A percentile compares a stretch with the other conserved stretches of the same genome.
Conservation (phyloP, 2,329 filamentous ascomycete genomes). For the Didymella lethalis region DNA sequence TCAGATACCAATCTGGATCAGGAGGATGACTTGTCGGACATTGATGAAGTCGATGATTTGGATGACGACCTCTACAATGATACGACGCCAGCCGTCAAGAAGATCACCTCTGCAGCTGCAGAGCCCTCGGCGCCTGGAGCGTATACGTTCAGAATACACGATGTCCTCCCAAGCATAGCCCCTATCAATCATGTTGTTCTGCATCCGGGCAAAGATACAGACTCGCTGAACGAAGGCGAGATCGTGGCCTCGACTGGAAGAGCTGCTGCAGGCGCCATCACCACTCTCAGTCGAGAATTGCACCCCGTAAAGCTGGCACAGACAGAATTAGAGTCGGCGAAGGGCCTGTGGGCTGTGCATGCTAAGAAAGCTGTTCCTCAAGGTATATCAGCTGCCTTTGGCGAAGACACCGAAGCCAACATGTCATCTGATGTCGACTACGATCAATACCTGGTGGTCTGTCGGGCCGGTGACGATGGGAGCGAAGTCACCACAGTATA, state of each 20-base stretch:
- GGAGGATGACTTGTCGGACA: conserved; percentile 54
- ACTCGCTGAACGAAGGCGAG: conserved; percentile 53
- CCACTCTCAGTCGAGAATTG: conserved; percentile 79
- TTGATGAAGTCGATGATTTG: conserved; percentile 62
- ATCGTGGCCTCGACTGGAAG: conserved; percentile 67
- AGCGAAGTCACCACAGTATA: conserved; percentile 83
- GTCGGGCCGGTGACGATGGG: conserved; percentile 70
- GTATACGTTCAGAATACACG: conserved; percentile 78
- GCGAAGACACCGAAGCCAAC: conserved; percentile 52
- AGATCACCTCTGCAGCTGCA: conserved; percentile 46
- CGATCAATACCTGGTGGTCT: conserved; percentile 84
- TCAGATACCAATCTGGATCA: conserved; percentile 66
- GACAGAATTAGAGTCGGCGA: conserved; percentile 75
- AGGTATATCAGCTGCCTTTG: conserved; percentile 57
- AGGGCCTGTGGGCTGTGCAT: conserved; percentile 81
- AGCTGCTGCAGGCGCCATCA: conserved; percentile 72
- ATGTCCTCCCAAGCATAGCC: conserved; percentile 77
- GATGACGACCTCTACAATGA: conserved; percentile 71
- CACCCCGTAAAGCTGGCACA: conserved; percentile 74
- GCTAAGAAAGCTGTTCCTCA: conserved; percentile 73
- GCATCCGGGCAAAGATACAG: conserved; percentile 55
- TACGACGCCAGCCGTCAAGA: conserved; percentile 57
- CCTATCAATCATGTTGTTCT: conserved; percentile 79
- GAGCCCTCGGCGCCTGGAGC: conserved; percentile 64
- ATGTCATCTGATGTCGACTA: conserved; percentile 64